Evolutionary conservation across 352 stramenopile genomes (phyloP), one percentile per base, ranked within the genome.

Genomic region (Pythium biforme): DNA sequence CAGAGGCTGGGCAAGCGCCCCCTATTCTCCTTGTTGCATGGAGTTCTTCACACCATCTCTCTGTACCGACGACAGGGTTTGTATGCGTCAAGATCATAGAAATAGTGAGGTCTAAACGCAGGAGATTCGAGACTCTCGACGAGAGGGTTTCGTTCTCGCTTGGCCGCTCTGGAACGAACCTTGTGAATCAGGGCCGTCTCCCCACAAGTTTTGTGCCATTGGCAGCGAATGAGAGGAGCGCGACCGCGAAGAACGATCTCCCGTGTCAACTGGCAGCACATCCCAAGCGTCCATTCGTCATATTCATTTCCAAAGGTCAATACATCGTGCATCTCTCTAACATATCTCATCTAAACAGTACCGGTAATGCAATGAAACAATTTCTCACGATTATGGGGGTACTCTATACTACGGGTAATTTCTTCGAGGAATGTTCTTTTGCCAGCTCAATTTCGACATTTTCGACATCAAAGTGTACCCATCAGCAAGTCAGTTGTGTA

Each of bases 401-500:
- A 52, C 20, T 4, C 17, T 2, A 37, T 52, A 34, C 20, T 22
- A 14, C 23, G 37, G 46, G 46, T 9, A 22, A 14, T 8, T 19
- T 5, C 46, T 10, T 34, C 40, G 39, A 48, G 17, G 52, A 48
- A 40, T n/a, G 52, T 50, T 59, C 34, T 47, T 34, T 54, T 20
- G 6, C 46, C 25, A 31, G 10, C 29, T 39, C 4, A 39, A 45
- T 63, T 37, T 56, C n/a, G 45, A 63, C 56, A 63, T 55, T 55
- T 37, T 55, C 43, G 45, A 62, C 55, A 63, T 23, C 15, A 2
- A 29, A 54, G 20, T 66, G 59, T 66, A 60, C 20, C 59, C 59
- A 60, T 66, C 0, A 55, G 17, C 23, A 9, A 33, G 34, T 20
- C 33, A 47, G 45, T 15, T 34, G 3, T 62, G 27, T 43, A 52